phyloP scores from a whole-genome alignment of 208 protist genomes.

The Leishmania tropica region DNA sequence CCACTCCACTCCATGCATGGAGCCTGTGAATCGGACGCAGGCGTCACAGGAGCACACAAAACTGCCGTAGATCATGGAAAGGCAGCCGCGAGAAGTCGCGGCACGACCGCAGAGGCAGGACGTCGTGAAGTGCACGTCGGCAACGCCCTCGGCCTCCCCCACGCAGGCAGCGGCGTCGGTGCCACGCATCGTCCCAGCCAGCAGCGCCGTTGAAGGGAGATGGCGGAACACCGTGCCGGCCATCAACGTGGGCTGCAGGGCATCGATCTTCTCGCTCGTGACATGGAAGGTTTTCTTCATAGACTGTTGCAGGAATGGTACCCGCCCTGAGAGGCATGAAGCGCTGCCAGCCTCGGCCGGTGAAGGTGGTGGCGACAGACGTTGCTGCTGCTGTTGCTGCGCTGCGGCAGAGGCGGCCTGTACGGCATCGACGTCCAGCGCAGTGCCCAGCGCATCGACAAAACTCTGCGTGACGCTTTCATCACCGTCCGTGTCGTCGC shows the following conservation, averaged over 20 bases:
- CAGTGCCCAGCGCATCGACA: constrained; percentile 47
- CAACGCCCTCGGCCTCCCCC: background rate
- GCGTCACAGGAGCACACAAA: constrained; percentile 75
- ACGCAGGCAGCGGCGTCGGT: background rate
- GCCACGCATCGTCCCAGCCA: background rate
- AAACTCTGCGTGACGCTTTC: constrained; percentile 31
- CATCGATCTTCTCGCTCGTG: constrained; percentile 15
- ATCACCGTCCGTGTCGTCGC: constrained; percentile 4
- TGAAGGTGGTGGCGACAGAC: background rate
- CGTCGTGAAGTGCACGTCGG: constrained; percentile 45
- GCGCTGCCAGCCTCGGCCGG: background rate
- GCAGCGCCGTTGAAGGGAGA: background rate
- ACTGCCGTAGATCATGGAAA: constrained; percentile 78
- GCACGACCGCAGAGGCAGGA: constrained; percentile 61
- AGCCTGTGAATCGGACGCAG: constrained; percentile 51
- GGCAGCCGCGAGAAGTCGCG: constrained; percentile 27
- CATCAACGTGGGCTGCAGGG: constrained; percentile 12
- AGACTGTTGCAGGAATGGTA: background rate
- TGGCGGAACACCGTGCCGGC: background rate
- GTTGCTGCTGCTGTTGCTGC: background rate
- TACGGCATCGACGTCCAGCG: constrained; percentile 45
- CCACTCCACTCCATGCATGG: constrained; percentile 69
- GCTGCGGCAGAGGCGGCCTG: constrained; percentile 10
- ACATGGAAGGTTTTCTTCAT: constrained; percentile 20
- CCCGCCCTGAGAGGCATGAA: background rate